Percentiles rank a stretch among this genome's conserved stretches.
phyloP scores from a whole-genome alignment of 148 eudicot species.

The Bassia scoparia region DNA sequence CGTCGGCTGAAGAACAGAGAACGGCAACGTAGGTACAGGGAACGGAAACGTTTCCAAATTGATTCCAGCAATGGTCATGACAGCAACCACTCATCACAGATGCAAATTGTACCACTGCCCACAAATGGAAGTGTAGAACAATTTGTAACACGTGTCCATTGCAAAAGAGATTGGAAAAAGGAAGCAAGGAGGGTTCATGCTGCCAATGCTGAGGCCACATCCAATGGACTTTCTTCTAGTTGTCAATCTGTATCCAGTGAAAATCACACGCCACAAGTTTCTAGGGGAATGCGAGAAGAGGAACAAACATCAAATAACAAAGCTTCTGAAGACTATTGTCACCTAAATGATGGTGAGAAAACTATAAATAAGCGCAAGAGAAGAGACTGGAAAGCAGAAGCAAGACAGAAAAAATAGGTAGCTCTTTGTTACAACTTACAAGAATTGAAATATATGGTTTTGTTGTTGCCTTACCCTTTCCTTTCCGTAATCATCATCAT shows the following conservation, averaged over 20 bases:
- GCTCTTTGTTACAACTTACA: not conserved
- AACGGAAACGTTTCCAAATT: constrained; percentile 66
- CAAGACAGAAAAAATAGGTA: constrained; percentile 62
- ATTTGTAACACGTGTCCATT: constrained; percentile 41
- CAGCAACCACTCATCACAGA: constrained; percentile 19
- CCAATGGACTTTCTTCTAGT: constrained; percentile 15
- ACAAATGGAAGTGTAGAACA: constrained; percentile 29
- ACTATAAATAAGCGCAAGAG: constrained; percentile 36
- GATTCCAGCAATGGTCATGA: constrained; percentile 30
- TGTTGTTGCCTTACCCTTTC: not conserved
- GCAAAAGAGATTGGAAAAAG: constrained; percentile 81
- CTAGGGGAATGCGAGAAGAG: constrained; percentile 13
- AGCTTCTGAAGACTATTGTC: constrained; percentile 2
- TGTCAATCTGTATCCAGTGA: constrained; percentile 28
- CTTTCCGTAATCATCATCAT: not conserved
- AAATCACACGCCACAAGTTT: constrained; percentile 16
- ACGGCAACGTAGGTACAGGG: constrained; percentile 93
- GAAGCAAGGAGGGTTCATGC: constrained; percentile 72
- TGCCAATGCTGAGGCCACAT: constrained; percentile 31
- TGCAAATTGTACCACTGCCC: constrained; percentile 29
- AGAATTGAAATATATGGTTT: not conserved
- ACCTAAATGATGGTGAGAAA: constrained; percentile 25
- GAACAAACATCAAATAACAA: constrained; percentile 18
- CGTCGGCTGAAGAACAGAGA: constrained; percentile 82
- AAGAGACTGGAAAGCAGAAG: constrained; percentile 93